Evolutionary conservation across 1,139 yeast genomes (phyloP).

Genomic region (Wickerhamomyces sp.): DNA sequence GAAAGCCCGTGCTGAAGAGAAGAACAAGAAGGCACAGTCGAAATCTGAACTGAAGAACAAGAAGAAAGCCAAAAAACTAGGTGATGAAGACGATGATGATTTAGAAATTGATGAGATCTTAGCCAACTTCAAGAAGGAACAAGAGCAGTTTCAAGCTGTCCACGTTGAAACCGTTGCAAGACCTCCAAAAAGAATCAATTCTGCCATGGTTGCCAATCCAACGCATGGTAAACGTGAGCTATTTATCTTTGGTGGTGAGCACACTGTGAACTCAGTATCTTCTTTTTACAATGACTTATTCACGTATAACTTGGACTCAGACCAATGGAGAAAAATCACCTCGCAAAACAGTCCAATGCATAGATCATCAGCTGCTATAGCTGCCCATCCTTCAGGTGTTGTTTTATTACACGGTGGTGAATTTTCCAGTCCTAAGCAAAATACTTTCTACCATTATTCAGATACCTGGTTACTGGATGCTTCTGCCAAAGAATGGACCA

Average conservation of each 20-base stretch:
- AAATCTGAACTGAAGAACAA: constrained; percentile 74
- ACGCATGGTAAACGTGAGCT: constrained; percentile 72
- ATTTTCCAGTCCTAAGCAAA: constrained; percentile 93
- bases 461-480: constrained; percentile 94
- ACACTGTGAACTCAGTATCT: constrained; percentile 42
- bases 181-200: constrained; percentile 69
- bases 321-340: constrained; percentile 72
- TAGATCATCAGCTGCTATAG: constrained; percentile 90
- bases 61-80: constrained; percentile 69
- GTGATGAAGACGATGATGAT: constrained; percentile 73
- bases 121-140: constrained; percentile 73
- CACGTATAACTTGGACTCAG: constrained; percentile 70
- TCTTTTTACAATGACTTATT: constrained; percentile 80
- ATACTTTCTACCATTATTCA: constrained; percentile 92
- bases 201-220: constrained; percentile 74
- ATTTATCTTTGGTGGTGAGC: constrained; percentile 87
- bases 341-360: constrained; percentile 91
- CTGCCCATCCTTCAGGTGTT: constrained; percentile 87
- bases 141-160: constrained; percentile 72
- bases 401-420: constrained; percentile 92
- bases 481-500: constrained; percentile 83
- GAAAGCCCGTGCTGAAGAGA: constrained; percentile 83
- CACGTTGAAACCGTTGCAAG: constrained; percentile 49
- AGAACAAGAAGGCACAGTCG: constrained; percentile 66
- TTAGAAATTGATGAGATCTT: constrained; percentile 82